Percentiles rank a stretch among this genome's conserved stretches.
Evolutionary conservation across 2,329 filamentous ascomycete genomes (phyloP).

Genomic region (Sporothrix brunneoviolacea): DNA sequence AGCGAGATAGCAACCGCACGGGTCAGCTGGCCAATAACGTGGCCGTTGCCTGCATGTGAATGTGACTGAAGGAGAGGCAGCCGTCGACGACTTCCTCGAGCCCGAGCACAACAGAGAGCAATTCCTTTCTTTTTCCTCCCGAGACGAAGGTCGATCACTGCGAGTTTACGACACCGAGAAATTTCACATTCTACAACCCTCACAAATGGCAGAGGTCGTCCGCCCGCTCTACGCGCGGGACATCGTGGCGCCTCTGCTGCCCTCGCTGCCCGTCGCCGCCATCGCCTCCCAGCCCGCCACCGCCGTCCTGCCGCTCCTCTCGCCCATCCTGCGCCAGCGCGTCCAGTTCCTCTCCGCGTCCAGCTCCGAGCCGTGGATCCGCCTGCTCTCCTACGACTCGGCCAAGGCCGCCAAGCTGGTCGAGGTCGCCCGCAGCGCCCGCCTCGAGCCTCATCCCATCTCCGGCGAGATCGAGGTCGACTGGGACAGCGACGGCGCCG

Average conservation of each 20-base stretch:
- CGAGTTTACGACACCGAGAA: too few species aligned
- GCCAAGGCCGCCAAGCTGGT: slow-evolving; percentile 50
- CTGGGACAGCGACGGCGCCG: slow-evolving; percentile 37
- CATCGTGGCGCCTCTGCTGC: slow-evolving; percentile 51
- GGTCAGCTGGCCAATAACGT: background rate
- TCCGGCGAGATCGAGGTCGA: slow-evolving; percentile 75
- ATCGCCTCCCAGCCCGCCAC: slow-evolving; percentile 51
- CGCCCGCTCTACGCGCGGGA: slow-evolving; percentile 39
- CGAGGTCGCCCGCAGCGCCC: slow-evolving; percentile 54
- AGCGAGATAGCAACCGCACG: background rate
- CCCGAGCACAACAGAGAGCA: too few species aligned
- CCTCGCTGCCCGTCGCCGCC: slow-evolving; percentile 52
- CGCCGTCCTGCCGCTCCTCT: slow-evolving; percentile 52
- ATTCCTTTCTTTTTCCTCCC: too few species aligned
- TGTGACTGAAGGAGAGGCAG: background rate
- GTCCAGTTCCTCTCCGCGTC: slow-evolving; percentile 57
- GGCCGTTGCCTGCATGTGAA: too few species aligned
- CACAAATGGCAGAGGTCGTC: slow-evolving; percentile 25
- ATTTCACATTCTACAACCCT: background rate
- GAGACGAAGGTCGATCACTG: too few species aligned
- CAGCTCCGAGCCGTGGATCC: slow-evolving; percentile 63
- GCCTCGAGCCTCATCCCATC: slow-evolving; percentile 71
- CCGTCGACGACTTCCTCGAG: background rate
- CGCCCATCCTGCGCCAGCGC: slow-evolving; percentile 59
- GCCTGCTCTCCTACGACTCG: slow-evolving; percentile 62